These are phyloP conservation scores for Dalbergia cochinchinensis DNA, from an alignment of 306 rosid genomes.

Conservation along the genomic window DNA sequence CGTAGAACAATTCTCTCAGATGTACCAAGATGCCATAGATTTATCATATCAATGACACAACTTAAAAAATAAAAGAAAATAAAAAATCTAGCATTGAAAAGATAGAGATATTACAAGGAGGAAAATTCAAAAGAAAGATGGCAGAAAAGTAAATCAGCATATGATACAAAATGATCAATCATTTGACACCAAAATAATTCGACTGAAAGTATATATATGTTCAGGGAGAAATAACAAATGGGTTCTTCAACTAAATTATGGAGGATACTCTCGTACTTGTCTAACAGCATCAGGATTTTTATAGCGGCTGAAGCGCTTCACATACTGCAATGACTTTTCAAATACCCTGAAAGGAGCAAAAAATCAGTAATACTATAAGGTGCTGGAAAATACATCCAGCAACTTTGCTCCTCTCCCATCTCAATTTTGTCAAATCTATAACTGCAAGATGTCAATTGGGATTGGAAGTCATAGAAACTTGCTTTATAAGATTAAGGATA, in stretches of 20 bases:
- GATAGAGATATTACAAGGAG: not conserved
- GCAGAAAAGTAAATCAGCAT: not conserved
- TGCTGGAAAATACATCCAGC: conserved; percentile 5
- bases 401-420: conserved; percentile 23
- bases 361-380: not conserved
- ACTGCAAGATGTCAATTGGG: not conserved
- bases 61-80: not conserved
- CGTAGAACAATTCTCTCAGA: conserved; percentile 22
- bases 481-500: not conserved
- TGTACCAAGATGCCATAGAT: conserved; percentile 10
- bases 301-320: conserved; percentile 96
- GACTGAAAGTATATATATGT: not conserved
- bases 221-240: conserved; percentile 6
- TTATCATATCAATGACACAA: not conserved
- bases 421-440: conserved; percentile 37
- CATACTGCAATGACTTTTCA: conserved; percentile 96
- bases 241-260: conserved; percentile 27
- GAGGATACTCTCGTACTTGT: conserved; percentile 99
- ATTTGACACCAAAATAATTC: conserved; percentile 7
- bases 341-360: conserved; percentile 66
- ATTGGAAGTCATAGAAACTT: conserved; percentile 8
- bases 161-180: conserved; percentile 26
- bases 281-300: conserved; percentile 98
- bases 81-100: not conserved
- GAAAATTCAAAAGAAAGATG: conserved; percentile 20